Conservation (phyloP, 2,329 filamentous ascomycete genomes). For the Penicillium rolfsii region DNA sequence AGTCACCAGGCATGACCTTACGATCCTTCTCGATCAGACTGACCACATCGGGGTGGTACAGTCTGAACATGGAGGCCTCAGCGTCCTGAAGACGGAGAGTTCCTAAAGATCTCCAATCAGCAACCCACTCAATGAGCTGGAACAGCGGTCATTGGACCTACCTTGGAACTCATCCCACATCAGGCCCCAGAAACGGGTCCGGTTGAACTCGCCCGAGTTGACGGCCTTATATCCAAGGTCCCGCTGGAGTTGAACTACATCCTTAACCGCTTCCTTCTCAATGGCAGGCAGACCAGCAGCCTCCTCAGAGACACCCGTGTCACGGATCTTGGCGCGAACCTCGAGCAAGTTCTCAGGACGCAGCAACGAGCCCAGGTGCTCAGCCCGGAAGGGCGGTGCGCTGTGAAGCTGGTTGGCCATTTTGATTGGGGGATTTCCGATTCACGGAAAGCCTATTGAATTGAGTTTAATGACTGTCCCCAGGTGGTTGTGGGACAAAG, state of each 20-base stretch:
- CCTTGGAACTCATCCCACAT: slow-evolving; percentile 32
- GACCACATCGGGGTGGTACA: slow-evolving; percentile 34
- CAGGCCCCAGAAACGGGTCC: slow-evolving; percentile 31
- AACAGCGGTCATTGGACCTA: slow-evolving; percentile 2
- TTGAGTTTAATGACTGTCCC: neutral
- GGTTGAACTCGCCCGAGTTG: slow-evolving; percentile 28
- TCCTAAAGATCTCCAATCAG: slow-evolving; percentile 58
- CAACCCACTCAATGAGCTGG: neutral
- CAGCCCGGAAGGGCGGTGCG: slow-evolving; percentile 29
- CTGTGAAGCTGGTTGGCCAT: slow-evolving; percentile 25
- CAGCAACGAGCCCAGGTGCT: slow-evolving; percentile 30
- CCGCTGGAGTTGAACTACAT: slow-evolving; percentile 29
- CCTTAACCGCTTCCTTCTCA: slow-evolving; percentile 23
- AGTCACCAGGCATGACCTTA: slow-evolving; percentile 35
- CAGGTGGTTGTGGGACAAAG: neutral
- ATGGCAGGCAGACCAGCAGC: slow-evolving; percentile 24
- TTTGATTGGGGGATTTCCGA: neutral
- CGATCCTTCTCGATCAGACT: slow-evolving; percentile 33
- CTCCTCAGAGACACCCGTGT: slow-evolving; percentile 25
- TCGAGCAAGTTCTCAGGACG: slow-evolving; percentile 26
- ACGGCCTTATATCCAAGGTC: slow-evolving; percentile 29
- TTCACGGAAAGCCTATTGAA: neutral
- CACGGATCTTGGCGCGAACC: slow-evolving; percentile 24
- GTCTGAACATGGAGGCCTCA: slow-evolving; percentile 33
- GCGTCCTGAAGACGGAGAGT: slow-evolving; percentile 32